Evolutionary conservation across 805 yeast species (phyloP).

Genomic region (Teunomyces pallodes): DNA sequence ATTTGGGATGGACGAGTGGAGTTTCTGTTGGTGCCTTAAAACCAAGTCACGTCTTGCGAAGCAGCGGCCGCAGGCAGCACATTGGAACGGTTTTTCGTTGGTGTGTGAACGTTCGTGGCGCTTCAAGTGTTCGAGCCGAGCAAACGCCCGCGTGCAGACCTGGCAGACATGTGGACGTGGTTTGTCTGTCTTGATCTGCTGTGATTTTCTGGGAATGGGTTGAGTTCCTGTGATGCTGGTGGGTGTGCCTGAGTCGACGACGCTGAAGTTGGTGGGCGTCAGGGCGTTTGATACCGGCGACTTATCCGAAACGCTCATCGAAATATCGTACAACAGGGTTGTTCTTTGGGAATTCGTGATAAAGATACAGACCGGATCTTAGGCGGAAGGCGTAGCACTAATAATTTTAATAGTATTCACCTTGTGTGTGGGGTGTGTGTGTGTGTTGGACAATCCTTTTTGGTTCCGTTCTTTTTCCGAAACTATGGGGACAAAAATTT

Average conservation of each 20-base stretch:
- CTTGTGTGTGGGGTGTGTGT: background rate
- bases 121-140: conserved; percentile 88
- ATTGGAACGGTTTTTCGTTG: conserved; percentile 86
- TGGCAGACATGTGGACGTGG: conserved; percentile 92
- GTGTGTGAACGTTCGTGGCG: conserved; percentile 91
- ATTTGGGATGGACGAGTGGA: conserved; percentile 60
- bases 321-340: background rate
- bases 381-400: too few species aligned
- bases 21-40: conserved; percentile 90
- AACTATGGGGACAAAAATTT: conserved; percentile 4
- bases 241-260: conserved; percentile 2
- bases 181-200: conserved; percentile 81
- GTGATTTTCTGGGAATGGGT: conserved; percentile 85
- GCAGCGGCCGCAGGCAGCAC: conserved; percentile 94
- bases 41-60: conserved; percentile 89
- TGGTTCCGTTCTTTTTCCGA: conserved; percentile 3
- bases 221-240: conserved; percentile 27
- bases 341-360: background rate
- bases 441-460: conserved; percentile 1
- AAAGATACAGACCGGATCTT: too few species aligned
- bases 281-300: conserved; percentile 11
- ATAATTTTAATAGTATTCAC: background rate
- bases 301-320: conserved; percentile 11
- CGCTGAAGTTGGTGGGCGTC: conserved; percentile 7
- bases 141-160: conserved; percentile 93